Evolutionary conservation across 2,329 filamentous ascomycete genomes (phyloP).

Genomic region (Akanthomyces muscarius): DNA sequence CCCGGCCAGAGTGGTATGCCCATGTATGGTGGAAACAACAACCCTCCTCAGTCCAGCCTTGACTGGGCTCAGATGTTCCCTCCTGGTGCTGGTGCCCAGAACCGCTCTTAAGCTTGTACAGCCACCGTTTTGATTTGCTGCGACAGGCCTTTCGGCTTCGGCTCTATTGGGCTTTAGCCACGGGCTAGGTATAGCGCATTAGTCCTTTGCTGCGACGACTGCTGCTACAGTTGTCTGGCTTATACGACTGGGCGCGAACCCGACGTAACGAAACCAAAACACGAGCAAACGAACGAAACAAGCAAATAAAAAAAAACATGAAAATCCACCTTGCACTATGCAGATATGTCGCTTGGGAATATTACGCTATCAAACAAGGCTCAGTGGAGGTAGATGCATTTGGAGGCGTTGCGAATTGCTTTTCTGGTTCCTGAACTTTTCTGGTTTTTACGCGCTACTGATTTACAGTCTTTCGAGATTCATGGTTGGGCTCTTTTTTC

Average conservation of each 20-base stretch:
- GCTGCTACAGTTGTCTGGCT: neutral
- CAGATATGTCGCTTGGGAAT: constrained; percentile 5
- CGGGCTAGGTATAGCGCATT: constrained; percentile 16
- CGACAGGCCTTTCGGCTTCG: constrained; percentile 19
- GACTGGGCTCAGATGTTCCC: constrained; percentile 80
- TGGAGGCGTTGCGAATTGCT: constrained; percentile 33
- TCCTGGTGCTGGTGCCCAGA: constrained; percentile 57
- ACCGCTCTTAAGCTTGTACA: constrained; percentile 34
- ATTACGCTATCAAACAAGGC: constrained; percentile 21
- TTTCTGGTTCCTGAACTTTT: constrained; percentile 23
- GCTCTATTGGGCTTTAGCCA: constrained; percentile 23
- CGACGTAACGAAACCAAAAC: constrained; percentile 1
- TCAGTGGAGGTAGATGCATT: constrained; percentile 34
- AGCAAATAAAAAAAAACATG: neutral
- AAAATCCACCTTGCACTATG: neutral
- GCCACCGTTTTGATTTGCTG: constrained; percentile 31
- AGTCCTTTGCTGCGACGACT: neutral
- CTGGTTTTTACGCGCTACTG: constrained; percentile 26
- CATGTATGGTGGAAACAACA: constrained; percentile 57
- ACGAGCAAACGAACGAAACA: constrained; percentile 5
- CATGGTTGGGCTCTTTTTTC: constrained; percentile 21
- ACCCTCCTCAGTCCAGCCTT: constrained; percentile 59
- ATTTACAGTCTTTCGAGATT: constrained; percentile 20
- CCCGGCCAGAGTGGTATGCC: constrained; percentile 60
- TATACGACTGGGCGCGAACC: neutral